Evolutionary conservation across 2,329 filamentous ascomycete genomes (phyloP).

Genomic region (Fonsecaea nubica): DNA sequence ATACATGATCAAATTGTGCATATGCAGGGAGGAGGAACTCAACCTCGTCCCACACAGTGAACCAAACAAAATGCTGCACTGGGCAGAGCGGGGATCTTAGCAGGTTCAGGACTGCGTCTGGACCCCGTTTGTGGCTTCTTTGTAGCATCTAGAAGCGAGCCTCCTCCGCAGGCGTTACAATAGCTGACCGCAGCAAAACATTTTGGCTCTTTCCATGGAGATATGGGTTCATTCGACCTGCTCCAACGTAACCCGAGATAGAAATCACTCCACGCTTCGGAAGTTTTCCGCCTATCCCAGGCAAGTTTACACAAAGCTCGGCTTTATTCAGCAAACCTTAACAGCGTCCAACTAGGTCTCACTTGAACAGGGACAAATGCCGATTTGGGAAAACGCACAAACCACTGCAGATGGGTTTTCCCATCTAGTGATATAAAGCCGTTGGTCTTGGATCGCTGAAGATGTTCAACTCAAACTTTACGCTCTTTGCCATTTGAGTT

Average conservation of each 20-base stretch:
- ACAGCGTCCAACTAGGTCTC: background rate
- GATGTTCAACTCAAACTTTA: background rate
- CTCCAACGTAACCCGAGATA: background rate
- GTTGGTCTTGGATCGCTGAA: background rate
- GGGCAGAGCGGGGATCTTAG: background rate
- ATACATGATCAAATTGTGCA: background rate
- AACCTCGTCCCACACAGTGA: background rate
- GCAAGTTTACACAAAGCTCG: background rate
- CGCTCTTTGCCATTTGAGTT: background rate
- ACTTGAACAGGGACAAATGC: background rate
- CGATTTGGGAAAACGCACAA: conserved; percentile 5
- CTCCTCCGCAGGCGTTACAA: conserved; percentile 5
- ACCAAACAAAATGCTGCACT: background rate
- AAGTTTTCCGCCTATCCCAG: conserved; percentile 22
- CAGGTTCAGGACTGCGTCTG: background rate
- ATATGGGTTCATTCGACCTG: conserved; percentile 9
- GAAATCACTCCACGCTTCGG: conserved; percentile 7
- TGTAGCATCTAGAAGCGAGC: background rate
- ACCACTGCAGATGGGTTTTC: background rate
- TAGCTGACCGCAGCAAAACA: background rate
- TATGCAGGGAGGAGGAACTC: background rate
- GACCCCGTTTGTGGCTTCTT: background rate
- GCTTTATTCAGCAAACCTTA: conserved; percentile 17
- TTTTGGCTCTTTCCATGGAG: conserved; percentile 19
- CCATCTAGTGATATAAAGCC: background rate